These are phyloP conservation scores for Flaveria brownii DNA, from an alignment of 129 eudicot genomes.

Conservation along the genomic window DNA sequence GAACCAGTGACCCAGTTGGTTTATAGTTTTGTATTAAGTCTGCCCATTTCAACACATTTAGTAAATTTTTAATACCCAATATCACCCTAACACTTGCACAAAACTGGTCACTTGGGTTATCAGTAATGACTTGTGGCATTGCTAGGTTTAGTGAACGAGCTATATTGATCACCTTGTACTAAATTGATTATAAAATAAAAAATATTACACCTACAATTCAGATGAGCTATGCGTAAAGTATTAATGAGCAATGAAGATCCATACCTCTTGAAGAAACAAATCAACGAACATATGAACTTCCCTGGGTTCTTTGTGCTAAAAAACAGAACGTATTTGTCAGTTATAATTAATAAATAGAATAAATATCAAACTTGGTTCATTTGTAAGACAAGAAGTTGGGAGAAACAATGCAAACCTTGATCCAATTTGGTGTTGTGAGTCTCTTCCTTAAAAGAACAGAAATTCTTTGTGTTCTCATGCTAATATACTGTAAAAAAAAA, in stretches of 20 bases:
- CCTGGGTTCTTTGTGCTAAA: slow-evolving; percentile 97
- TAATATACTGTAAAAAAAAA: slow-evolving; percentile 62
- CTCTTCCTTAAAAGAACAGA: slow-evolving; percentile 85
- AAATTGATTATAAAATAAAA: not conserved
- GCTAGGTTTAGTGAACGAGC: not conserved
- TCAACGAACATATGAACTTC: slow-evolving; percentile 99
- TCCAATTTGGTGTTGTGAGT: slow-evolving; percentile 90
- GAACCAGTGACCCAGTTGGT: not conserved
- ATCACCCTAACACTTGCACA: not conserved
- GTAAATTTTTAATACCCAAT: slow-evolving; percentile 4
- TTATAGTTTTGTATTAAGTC: not conserved
- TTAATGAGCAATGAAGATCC: slow-evolving; percentile 24
- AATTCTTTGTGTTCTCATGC: slow-evolving; percentile 77
- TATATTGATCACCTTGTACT: not conserved
- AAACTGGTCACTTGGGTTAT: not conserved
- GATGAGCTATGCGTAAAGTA: slow-evolving; percentile 2
- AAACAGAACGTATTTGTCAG: slow-evolving; percentile 1
- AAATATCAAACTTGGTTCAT: slow-evolving; percentile 9
- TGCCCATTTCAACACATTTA: not conserved
- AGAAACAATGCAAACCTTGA: slow-evolving; percentile 63
- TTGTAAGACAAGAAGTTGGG: slow-evolving; percentile 6
- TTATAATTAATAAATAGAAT: slow-evolving; percentile 1
- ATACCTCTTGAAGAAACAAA: slow-evolving; percentile 88
- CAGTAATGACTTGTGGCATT: not conserved
- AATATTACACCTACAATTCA: not conserved